Percentiles rank a stretch among this genome's conserved stretches.
These are phyloP conservation scores for Nicotiana sylvestris DNA, from an alignment of 257 asterid genomes.

Conservation along the genomic window DNA sequence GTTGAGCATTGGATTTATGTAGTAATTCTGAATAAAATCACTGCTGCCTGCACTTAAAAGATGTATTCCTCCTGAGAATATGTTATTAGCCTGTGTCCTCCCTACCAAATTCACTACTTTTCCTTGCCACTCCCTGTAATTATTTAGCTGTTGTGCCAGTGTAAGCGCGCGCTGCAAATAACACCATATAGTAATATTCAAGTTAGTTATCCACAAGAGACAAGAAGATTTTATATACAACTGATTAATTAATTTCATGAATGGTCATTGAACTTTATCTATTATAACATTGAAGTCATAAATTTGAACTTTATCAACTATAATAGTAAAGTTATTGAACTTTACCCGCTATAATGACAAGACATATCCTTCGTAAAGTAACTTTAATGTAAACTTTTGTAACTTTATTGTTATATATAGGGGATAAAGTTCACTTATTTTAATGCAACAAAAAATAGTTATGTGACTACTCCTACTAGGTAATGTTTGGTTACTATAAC, in stretches of 20 bases:
- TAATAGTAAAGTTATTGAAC: not conserved
- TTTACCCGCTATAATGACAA: not conserved
- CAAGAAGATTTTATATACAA: not conserved
- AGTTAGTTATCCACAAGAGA: not conserved
- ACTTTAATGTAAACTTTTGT: too few species aligned
- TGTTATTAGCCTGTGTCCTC: slow-evolving; percentile 34
- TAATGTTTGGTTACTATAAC: too few species aligned
- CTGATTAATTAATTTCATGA: not conserved
- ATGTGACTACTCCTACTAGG: too few species aligned
- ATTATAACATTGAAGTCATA: not conserved
- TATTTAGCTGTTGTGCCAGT: slow-evolving; percentile 48
- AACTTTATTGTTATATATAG: not conserved
- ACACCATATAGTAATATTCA: not conserved
- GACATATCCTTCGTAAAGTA: too few species aligned
- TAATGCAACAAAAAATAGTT: too few species aligned
- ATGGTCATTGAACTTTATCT: not conserved
- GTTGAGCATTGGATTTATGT: slow-evolving; percentile 59
- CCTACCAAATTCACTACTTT: slow-evolving; percentile 61
- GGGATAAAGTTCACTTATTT: not conserved
- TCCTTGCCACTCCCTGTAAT: slow-evolving; percentile 68
- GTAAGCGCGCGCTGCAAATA: slow-evolving; percentile 57
- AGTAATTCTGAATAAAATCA: slow-evolving; percentile 73
- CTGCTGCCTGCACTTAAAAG: slow-evolving; percentile 83
- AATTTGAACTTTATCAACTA: not conserved
- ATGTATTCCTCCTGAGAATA: slow-evolving; percentile 64